These are phyloP conservation scores for Teratosphaeria nubilosa DNA, from an alignment of 2,329 filamentous ascomycete genomes.

Conservation along the genomic window DNA sequence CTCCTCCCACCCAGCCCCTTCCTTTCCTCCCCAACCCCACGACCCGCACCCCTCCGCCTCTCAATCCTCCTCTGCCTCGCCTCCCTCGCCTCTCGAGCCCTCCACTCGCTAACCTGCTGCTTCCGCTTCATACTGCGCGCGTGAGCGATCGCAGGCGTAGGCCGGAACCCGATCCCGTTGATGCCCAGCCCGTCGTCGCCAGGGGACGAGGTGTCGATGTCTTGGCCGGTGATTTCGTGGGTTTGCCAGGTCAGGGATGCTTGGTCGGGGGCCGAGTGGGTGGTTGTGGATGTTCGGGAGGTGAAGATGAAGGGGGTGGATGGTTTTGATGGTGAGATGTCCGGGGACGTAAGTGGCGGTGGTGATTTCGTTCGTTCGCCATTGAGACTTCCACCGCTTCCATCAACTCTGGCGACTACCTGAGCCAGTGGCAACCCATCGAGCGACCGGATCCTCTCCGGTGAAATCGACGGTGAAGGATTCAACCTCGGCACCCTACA, in stretches of 20 bases:
- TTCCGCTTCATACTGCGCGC: slow-evolving; percentile 45
- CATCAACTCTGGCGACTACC: not conserved
- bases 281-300: not conserved
- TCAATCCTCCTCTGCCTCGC: slow-evolving; percentile 48
- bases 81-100: slow-evolving; percentile 47
- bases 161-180: slow-evolving; percentile 54
- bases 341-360: not conserved
- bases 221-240: slow-evolving; percentile 52
- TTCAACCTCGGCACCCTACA: slow-evolving; percentile 4
- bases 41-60: slow-evolving; percentile 28
- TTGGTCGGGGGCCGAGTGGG: not conserved
- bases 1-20: slow-evolving; percentile 3
- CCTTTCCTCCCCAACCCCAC: not conserved
- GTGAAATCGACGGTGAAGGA: not conserved
- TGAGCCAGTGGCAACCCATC: not conserved
- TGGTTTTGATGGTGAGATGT: not conserved
- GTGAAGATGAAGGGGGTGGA: not conserved
- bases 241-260: slow-evolving; percentile 44
- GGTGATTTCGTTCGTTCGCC: not conserved
- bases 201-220: slow-evolving; percentile 41
- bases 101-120: slow-evolving; percentile 52
- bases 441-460: not conserved
- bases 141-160: slow-evolving; percentile 50
- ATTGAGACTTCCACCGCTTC: not conserved
- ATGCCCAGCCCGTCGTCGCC: slow-evolving; percentile 54